Percentiles rank a stretch among this genome's conserved stretches.
Evolutionary conservation across 306 rosid species (phyloP).

Genomic region (Vachellia pachyceras): DNA sequence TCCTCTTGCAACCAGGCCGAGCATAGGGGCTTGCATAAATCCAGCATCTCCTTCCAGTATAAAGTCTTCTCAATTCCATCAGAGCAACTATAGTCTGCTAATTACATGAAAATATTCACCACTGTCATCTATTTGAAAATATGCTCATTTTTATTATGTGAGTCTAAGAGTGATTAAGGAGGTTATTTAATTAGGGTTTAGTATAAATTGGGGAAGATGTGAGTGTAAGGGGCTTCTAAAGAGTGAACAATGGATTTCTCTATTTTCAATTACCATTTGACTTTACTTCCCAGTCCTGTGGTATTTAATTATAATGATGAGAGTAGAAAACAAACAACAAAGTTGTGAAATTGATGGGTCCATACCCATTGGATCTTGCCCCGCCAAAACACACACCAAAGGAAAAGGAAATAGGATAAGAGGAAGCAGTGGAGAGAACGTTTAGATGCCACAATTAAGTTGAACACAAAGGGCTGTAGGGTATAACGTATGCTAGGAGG

Average conservation of each 20-base stretch:
- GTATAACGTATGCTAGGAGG: not conserved
- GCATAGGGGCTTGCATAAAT: constrained; percentile 44
- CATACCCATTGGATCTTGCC: not conserved
- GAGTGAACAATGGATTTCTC: not conserved
- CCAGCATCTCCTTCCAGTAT: constrained; percentile 63
- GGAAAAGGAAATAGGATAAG: not conserved
- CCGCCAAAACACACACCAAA: not conserved
- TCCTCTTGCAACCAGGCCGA: constrained; percentile 43
- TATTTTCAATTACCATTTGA: constrained; percentile 8
- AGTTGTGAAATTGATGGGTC: too few relatives aligned
- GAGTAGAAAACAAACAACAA: constrained; percentile 6
- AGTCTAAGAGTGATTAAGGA: not conserved
- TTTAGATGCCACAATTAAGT: not conserved
- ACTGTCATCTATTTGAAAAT: constrained; percentile 47
- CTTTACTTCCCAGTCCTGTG: constrained; percentile 31
- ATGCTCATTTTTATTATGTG: constrained; percentile 14
- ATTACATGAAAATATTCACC: constrained; percentile 43
- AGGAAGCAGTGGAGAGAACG: not conserved
- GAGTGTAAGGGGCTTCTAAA: not conserved
- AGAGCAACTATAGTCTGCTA: constrained; percentile 43
- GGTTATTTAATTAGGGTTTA: not conserved
- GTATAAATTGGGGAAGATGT: not conserved
- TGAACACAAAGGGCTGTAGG: not conserved
- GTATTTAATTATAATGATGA: constrained; percentile 27
- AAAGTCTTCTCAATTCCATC: constrained; percentile 53